A percentile compares a stretch with the other conserved stretches of the same genome.
These are phyloP conservation scores for Cichorium intybus DNA, from an alignment of 140 eudicot species.

Conservation along the genomic window DNA sequence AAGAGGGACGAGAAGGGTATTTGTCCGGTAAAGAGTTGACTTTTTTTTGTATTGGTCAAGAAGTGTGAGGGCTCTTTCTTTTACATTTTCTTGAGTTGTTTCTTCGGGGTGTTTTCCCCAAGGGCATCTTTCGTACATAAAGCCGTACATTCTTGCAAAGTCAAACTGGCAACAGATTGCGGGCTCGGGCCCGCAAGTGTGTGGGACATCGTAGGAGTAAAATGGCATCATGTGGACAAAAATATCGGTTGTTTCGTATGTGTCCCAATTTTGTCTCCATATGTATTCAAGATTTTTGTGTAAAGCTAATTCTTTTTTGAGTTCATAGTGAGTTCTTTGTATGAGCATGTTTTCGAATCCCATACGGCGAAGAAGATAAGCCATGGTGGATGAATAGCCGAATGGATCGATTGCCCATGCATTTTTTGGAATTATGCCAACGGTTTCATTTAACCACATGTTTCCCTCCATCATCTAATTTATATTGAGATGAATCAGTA, in stretches of 20 bases:
- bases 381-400: conserved; percentile 96
- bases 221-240: conserved; percentile 99
- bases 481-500: neutral
- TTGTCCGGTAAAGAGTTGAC: conserved; percentile 89
- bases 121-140: conserved; percentile 84
- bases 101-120: conserved; percentile 91
- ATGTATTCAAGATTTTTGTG: conserved; percentile 77
- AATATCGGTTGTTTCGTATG: conserved; percentile 84
- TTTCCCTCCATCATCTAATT: conserved; percentile 86
- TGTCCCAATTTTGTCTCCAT: conserved; percentile 97
- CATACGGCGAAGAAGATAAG: conserved; percentile 97
- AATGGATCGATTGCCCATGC: conserved; percentile 98
- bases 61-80: conserved; percentile 69
- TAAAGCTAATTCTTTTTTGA: conserved; percentile 83
- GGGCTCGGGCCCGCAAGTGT: conserved; percentile 99
- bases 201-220: conserved; percentile 89
- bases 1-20: conserved; percentile 87
- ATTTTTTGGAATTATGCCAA: conserved; percentile 88
- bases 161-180: conserved; percentile 95
- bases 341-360: conserved; percentile 99
- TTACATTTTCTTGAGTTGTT: conserved; percentile 77
- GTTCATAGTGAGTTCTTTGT: conserved; percentile 94
- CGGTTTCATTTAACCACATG: conserved; percentile 88
- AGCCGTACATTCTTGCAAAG: conserved; percentile 86
- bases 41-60: conserved; percentile 89